Conservation (phyloP, 352 stramenopile genomes). For the Blastocystis sp. region DNA sequence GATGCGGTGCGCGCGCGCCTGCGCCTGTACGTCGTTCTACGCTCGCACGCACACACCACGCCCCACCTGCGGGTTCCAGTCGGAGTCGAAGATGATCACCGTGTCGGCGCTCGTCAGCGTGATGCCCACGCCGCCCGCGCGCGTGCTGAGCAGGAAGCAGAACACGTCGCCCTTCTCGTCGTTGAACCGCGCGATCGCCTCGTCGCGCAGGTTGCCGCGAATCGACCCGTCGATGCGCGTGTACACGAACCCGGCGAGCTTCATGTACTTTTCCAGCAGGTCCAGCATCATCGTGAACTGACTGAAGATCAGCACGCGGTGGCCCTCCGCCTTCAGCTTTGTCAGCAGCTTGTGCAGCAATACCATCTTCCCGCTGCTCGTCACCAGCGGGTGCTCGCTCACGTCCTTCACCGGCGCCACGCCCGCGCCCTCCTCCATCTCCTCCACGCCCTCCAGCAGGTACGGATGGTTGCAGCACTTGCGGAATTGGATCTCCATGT, state of each 20-base stretch:
- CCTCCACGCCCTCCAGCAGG: conserved; percentile 93
- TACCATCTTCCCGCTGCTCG: conserved; percentile 84
- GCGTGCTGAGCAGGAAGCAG: conserved; percentile 95
- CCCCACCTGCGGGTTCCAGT: conserved; percentile 94
- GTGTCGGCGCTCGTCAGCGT: conserved; percentile 96
- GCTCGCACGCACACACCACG: not conserved
- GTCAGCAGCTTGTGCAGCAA: conserved; percentile 94
- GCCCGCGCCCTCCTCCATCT: conserved; percentile 83
- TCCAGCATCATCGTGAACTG: conserved; percentile 93
- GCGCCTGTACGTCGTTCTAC: conserved; percentile 80
- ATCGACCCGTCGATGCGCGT: conserved; percentile 86
- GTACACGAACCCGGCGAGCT: conserved; percentile 79
- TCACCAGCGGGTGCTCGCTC: conserved; percentile 79
- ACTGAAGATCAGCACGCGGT: conserved; percentile 97
- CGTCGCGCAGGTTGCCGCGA: conserved; percentile 83
- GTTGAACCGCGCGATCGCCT: conserved; percentile 93
- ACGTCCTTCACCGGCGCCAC: conserved; percentile 40
- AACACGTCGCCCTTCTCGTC: conserved; percentile 89
- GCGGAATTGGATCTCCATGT: conserved; percentile 96
- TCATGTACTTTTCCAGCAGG: conserved; percentile 85
- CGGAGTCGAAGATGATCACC: conserved; percentile 97
- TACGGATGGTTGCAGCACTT: conserved; percentile 99
- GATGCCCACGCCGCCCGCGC: conserved; percentile 93
- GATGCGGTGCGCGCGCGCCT: conserved; percentile 86
- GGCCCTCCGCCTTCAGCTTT: conserved; percentile 88